These are phyloP conservation scores for Orychophragmus violaceus DNA, from an alignment of 345 rosid genomes.

Conservation along the genomic window DNA sequence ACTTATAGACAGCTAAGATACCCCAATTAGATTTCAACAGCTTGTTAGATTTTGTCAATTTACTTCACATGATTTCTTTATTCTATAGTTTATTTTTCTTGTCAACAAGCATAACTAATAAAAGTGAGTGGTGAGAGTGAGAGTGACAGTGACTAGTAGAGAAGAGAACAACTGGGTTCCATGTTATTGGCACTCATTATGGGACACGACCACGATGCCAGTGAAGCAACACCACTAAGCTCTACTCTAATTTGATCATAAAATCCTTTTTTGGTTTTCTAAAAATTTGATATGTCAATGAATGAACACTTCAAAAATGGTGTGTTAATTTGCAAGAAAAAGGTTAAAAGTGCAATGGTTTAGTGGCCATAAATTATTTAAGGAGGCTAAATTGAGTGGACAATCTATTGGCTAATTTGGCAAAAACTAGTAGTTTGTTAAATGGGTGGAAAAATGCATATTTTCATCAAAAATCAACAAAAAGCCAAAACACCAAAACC, in stretches of 20 bases:
- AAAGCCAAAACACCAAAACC: conserved; percentile 18
- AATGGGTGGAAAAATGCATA: not conserved
- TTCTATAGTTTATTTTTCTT: not conserved
- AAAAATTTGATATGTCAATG: not conserved
- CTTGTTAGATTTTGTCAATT: conserved; percentile 34
- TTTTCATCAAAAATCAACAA: conserved; percentile 5
- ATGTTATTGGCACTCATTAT: conserved; percentile 28
- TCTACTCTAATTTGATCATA: conserved; percentile 12
- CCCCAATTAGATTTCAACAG: conserved; percentile 25
- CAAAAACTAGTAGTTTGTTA: not conserved
- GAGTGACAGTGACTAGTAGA: conserved; percentile 13
- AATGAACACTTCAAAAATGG: not conserved
- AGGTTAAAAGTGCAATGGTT: not conserved
- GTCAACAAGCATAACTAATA: not conserved
- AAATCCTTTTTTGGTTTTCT: not conserved
- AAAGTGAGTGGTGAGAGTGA: conserved; percentile 27
- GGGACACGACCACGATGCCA: conserved; percentile 23
- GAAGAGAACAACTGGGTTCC: not conserved
- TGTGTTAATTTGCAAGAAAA: not conserved
- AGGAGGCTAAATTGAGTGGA: not conserved
- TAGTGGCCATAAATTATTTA: not conserved
- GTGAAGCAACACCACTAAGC: conserved; percentile 19
- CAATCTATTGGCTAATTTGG: not conserved
- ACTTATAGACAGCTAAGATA: conserved; percentile 6
- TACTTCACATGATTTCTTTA: conserved; percentile 40